Base-by-base conservation (phyloP, 306 rosid genomes). In the Rosa chinensis region DNA sequence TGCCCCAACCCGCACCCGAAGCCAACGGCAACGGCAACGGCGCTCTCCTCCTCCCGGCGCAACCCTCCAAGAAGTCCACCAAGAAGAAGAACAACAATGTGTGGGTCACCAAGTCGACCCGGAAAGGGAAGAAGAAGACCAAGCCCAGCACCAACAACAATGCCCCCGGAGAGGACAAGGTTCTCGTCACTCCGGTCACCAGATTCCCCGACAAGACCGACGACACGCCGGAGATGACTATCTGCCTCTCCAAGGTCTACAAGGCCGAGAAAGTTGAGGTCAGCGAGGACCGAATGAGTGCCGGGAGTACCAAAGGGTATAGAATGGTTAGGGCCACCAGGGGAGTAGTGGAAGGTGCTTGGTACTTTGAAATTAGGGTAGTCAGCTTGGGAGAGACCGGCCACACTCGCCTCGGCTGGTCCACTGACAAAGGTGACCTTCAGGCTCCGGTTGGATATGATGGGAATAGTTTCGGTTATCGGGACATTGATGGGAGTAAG, bases 371-470 rank as follows among this genome's bases (percentile, higher is more conserved):
- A 77, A 86, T 92, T 25, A 93, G 74, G 88, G 89, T 95, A 59
- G 87, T 87, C 73, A 84, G 72, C 18, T 86, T 95, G 87, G 99
- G 97, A 64, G 94, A 88, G 25, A 87, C 87, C 1, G 97, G 98
- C 17, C 98, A 95, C 76, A 95, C 99, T 0, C 87, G 99, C 11
- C 90, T 95, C 7, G 98, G 98, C 0, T 95, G 97, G 97, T 89
- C 94, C 8, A 95, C 87, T 18, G 98, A 93, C 76, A 93, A 91
- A 79, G 99, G 98, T 61, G 98, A 95, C 88, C 84, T 95, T 82
- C 99, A 95, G 87, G 99, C 98, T 0, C 99, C 98, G 0, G 97
- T 95, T 66, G 99, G 98, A 56, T 95, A 93, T 42, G 98, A 95
- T 68, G 94, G 88, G 80, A 95, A 91, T 17, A 91, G 99, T 45